Evolutionary conservation across 768 basidiomycete genomes (phyloP).

Genomic region (Lentinula sp.): DNA sequence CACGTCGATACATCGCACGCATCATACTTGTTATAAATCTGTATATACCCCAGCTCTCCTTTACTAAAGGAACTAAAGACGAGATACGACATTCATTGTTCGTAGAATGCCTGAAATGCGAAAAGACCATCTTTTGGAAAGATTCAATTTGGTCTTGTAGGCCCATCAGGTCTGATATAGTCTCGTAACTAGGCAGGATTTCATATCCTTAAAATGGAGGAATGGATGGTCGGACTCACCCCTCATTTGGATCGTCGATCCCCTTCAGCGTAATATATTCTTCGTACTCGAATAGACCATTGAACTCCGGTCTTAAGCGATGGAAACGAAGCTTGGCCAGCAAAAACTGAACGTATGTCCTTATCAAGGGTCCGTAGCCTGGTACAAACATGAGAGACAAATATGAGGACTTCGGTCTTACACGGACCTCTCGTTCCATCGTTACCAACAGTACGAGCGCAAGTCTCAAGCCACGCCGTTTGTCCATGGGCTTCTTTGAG

Average conservation of each 20-base stretch:
- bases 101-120: conserved; percentile 83
- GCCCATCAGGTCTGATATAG: conserved; percentile 95
- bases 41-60: conserved; percentile 99
- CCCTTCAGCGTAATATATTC: conserved; percentile 97
- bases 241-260: conserved; percentile 98
- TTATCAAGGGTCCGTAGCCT: conserved; percentile 93
- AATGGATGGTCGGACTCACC: conserved; percentile 45
- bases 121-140: conserved; percentile 96
- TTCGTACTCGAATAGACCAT: conserved; percentile 98
- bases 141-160: conserved; percentile 98
- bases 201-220: neutral
- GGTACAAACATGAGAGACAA: neutral
- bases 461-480: conserved; percentile 97
- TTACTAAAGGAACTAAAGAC: conserved; percentile 91
- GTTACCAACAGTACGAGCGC: conserved; percentile 82
- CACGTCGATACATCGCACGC: conserved; percentile 92
- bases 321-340: conserved; percentile 95
- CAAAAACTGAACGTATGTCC: conserved; percentile 94
- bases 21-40: conserved; percentile 99
- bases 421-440: conserved; percentile 70
- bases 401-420: neutral
- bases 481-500: conserved; percentile 97
- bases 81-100: conserved; percentile 99
- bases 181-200: conserved; percentile 71
- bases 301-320: conserved; percentile 93